These are phyloP conservation scores for Neohortaea acidophila DNA, from an alignment of 495 filamentous ascomycete genomes.

Conservation along the genomic window DNA sequence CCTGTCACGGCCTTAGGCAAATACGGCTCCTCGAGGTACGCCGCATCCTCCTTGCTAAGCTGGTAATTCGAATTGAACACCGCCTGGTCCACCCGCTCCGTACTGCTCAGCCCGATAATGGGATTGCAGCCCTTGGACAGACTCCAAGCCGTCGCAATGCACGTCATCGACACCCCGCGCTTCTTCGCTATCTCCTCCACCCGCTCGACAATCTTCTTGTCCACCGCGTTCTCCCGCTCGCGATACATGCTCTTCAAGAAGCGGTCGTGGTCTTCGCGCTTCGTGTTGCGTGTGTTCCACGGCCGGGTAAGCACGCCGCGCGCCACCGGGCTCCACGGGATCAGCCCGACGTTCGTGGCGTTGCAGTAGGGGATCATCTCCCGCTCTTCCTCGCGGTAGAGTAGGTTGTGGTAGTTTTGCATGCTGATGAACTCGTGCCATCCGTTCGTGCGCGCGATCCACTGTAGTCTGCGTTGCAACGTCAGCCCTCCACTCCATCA, in stretches of 20 bases:
- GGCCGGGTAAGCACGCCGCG: constrained; percentile 27
- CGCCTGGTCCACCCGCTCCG: constrained; percentile 26
- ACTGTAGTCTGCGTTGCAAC: constrained; percentile 29
- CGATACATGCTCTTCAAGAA: constrained; percentile 10
- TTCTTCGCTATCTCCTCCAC: constrained; percentile 18
- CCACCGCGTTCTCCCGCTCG: constrained; percentile 20
- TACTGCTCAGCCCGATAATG: constrained; percentile 25
- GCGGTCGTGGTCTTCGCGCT: constrained; percentile 19
- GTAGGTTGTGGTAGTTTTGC: constrained; percentile 26
- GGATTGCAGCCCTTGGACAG: constrained; percentile 10
- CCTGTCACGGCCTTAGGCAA: constrained; percentile 16
- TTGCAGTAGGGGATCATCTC: constrained; percentile 3
- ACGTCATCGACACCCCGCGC: constrained; percentile 5
- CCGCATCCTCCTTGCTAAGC: constrained; percentile 24
- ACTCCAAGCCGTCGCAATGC: constrained; percentile 11
- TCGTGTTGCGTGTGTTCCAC: constrained; percentile 2
- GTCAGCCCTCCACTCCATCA: no score
- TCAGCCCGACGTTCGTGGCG: background rate
- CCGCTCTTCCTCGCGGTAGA: constrained; percentile 41
- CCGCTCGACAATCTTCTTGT: constrained; percentile 13
- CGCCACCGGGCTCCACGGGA: constrained; percentile 20
- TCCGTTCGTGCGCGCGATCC: constrained; percentile 35
- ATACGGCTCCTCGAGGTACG: constrained; percentile 27
- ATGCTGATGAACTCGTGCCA: constrained; percentile 40
- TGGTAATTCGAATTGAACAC: constrained; percentile 21